Evolutionary conservation across 1,139 yeast genomes (phyloP), one percentile per base, ranked within the genome.

Genomic region (Suhomyces coccinellae): DNA sequence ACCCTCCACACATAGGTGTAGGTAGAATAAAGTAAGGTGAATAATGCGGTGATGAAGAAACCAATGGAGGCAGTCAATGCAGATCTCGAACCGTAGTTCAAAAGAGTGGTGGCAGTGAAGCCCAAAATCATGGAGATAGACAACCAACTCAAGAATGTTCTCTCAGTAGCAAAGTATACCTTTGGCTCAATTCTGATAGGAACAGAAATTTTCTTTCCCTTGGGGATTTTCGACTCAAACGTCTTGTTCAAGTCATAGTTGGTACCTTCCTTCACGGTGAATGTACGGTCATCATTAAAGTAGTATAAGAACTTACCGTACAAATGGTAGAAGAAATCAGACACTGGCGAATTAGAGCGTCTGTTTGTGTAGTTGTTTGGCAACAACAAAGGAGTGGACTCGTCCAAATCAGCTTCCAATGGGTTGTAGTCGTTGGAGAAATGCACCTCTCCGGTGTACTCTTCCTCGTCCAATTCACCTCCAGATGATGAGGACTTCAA

Each of bases 11-110:
- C 68, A 66, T 90, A 93, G 57, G 80, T 79, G 55, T 74, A 79
- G 15, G 87, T 77, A n/a, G 97, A 79, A 64, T 91, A 91, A 15
- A 73, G 45, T 47, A 91, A 79, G 11, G 95, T 85, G 49, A 81
- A 69, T 33, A 89, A 72, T 0, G 98, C 89, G 22, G 95, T 82
- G 16, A 87, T 48, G 67, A 87, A 90, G 67, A 93, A 93, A n/a
- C 96, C 95, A 46, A 89, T 76, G 1, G 97, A 85, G 0, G 97
- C 96, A 37, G 88, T 77, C 56, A 89, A 74, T 0, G 97, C 83
- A 35, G 82, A 69, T 41, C 71, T 69, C 47, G 82, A 79, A 56
- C 95, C 93, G 62, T 83, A 86, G 49, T 83, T 83, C 56, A 86
- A 69, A 52, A 86, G 71, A 1, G 90, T 71, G 14, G 85, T 82